A percentile compares a stretch with the other conserved stretches of the same genome.
Conservation (phyloP, 2,329 filamentous ascomycete genomes). For the Neofusicoccum sp. region DNA sequence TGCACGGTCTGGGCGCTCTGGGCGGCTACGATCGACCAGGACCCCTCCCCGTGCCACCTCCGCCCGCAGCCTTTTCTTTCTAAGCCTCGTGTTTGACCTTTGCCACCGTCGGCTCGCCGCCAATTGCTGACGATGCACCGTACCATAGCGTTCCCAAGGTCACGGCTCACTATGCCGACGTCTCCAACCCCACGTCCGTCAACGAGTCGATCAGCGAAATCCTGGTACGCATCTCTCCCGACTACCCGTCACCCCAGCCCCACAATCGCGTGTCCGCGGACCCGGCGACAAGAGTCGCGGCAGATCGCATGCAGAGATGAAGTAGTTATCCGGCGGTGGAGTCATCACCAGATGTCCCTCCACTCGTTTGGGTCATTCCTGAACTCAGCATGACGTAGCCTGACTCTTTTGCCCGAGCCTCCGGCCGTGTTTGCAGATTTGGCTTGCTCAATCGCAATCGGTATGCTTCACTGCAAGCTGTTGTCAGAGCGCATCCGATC, state of each 20-base stretch:
- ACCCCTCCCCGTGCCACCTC: conserved; percentile 7
- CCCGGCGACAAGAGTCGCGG: background rate
- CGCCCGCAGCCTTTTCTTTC: background rate
- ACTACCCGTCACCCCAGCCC: conserved; percentile 3
- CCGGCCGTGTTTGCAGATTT: background rate
- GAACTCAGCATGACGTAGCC: conserved; percentile 1
- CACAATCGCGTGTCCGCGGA: background rate
- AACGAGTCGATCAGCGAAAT: conserved; percentile 70
- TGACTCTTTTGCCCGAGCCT: background rate
- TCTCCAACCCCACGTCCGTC: conserved; percentile 77
- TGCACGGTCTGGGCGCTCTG: background rate
- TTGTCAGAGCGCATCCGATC: background rate
- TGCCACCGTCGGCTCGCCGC: background rate
- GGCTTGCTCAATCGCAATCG: background rate
- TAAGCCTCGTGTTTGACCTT: background rate
- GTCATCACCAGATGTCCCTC: background rate
- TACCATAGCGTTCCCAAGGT: conserved; percentile 67
- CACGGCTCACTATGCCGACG: conserved; percentile 87
- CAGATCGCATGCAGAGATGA: background rate
- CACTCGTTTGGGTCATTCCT: background rate
- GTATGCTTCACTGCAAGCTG: background rate
- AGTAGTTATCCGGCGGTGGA: background rate
- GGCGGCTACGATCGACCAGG: background rate
- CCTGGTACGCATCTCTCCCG: conserved; percentile 37
- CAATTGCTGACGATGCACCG: background rate